These are phyloP conservation scores for Trichosanthes cucumerina DNA, from an alignment of 306 rosid species.

Conservation along the genomic window DNA sequence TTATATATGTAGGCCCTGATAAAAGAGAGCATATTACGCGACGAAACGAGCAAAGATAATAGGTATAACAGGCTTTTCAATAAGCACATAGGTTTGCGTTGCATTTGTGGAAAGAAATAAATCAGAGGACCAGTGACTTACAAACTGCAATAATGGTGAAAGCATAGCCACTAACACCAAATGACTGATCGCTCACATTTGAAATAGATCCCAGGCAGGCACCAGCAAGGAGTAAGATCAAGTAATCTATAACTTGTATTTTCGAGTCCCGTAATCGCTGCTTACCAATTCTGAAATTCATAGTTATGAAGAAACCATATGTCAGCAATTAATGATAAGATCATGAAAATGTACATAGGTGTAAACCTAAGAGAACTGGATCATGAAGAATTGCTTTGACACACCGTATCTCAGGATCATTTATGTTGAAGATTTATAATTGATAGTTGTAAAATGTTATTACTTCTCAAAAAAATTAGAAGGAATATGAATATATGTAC, in stretches of 20 bases:
- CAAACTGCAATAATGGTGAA: constrained; percentile 88
- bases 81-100: background rate
- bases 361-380: background rate
- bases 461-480: background rate
- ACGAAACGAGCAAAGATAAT: background rate
- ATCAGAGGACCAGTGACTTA: constrained; percentile 31
- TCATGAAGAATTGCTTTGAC: background rate
- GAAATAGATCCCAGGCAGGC: constrained; percentile 89
- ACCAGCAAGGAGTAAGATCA: constrained; percentile 87
- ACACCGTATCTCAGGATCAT: background rate
- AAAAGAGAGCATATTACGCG: background rate
- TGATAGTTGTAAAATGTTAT: background rate
- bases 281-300: constrained; percentile 56
- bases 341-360: background rate
- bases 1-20: background rate
- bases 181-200: constrained; percentile 47
- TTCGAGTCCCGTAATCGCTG: constrained; percentile 84
- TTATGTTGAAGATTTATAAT: background rate
- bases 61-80: background rate
- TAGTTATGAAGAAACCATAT: background rate
- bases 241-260: constrained; percentile 75
- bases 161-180: constrained; percentile 71
- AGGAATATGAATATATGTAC: constrained; percentile 22
- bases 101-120: background rate
- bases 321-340: background rate